Evolutionary conservation across 805 yeast species (phyloP).

Genomic region (Metschnikowia picachoensis): DNA sequence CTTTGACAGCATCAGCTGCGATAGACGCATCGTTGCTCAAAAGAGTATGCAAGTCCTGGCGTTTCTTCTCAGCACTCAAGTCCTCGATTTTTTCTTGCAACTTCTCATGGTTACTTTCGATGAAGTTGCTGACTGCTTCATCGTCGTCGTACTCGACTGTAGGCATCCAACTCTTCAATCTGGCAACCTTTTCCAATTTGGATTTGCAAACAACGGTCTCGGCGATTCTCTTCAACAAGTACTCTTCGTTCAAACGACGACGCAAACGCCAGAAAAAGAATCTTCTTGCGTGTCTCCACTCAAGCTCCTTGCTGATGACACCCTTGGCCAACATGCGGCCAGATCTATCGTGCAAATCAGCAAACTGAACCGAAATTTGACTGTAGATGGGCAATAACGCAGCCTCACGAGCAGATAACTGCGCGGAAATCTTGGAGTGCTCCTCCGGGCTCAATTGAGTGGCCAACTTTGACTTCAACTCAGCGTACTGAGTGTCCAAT

Average conservation of each 20-base stretch:
- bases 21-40: conserved; percentile 31
- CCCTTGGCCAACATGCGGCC: conserved; percentile 98
- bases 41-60: conserved; percentile 58
- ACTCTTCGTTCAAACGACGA: conserved; percentile 91
- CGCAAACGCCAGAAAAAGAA: conserved; percentile 98
- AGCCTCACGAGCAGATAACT: conserved; percentile 76
- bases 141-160: conserved; percentile 69
- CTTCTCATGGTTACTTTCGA: conserved; percentile 69
- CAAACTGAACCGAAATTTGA: conserved; percentile 92
- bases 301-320: conserved; percentile 76
- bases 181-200: conserved; percentile 78
- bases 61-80: conserved; percentile 62
- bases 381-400: conserved; percentile 80
- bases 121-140: conserved; percentile 75
- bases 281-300: conserved; percentile 87
- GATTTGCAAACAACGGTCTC: conserved; percentile 54
- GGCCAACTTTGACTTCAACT: conserved; percentile 58
- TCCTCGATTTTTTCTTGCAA: conserved; percentile 59
- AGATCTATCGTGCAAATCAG: conserved; percentile 95
- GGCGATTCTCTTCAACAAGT: conserved; percentile 69
- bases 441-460: conserved; percentile 56
- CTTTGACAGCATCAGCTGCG: conserved; percentile 34
- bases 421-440: conserved; percentile 57
- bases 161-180: conserved; percentile 86
- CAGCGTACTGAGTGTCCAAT: conserved; percentile 72